Conservation (phyloP, 805 yeast genomes). For the Pichia occidentalis region DNA sequence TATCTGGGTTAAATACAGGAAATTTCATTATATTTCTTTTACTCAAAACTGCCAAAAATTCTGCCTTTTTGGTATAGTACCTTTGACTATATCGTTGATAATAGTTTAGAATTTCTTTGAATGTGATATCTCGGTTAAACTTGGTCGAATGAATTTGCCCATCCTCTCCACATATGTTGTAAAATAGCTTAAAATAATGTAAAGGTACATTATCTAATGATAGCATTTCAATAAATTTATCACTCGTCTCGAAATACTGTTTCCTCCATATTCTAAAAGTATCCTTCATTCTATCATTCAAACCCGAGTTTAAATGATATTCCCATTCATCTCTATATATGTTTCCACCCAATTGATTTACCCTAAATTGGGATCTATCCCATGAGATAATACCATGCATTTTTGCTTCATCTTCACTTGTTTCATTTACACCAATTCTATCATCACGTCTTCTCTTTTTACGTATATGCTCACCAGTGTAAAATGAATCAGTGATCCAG, state of each 20-base stretch:
- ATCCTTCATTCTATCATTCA: conserved; percentile 5
- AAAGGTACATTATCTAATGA: too few relatives aligned
- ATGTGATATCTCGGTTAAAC: too few relatives aligned
- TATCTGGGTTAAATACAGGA: not conserved
- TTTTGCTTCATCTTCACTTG: not conserved
- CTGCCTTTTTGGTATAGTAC: not conserved
- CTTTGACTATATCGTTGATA: not conserved
- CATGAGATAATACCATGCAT: conserved; percentile 2
- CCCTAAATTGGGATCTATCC: not conserved
- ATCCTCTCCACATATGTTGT: too few relatives aligned
- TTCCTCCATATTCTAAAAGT: conserved; percentile 12
- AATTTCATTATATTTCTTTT: too few relatives aligned
- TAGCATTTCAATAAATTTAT: conserved; percentile 1
- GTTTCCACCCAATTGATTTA: conserved; percentile 1
- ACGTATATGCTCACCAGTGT: too few relatives aligned
- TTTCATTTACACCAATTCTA: not conserved
- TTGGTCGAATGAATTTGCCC: too few relatives aligned
- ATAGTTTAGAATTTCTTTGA: not conserved
- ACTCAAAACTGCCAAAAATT: too few relatives aligned
- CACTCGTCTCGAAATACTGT: conserved; percentile 7
- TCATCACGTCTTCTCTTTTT: not conserved
- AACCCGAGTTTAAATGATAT: conserved; percentile 4
- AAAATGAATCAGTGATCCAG: conserved; percentile 4
- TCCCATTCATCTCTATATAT: conserved; percentile 10
- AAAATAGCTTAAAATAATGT: too few relatives aligned